Base-by-base conservation (phyloP, 768 basidiomycete species). In the Naganishia antarctica region DNA sequence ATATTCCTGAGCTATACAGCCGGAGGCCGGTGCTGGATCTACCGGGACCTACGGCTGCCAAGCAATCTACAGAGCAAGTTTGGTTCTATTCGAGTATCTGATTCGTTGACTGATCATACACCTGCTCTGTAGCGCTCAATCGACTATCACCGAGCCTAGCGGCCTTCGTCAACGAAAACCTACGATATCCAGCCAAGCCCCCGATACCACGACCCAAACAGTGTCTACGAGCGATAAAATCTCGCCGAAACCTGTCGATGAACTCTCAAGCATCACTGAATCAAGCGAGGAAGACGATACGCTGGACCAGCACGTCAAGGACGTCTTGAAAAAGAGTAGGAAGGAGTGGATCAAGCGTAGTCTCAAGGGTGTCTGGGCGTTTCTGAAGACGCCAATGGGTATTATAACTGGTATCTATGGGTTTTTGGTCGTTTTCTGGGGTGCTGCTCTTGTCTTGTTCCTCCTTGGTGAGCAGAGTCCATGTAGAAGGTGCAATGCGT, bases 351-450 rank as follows among this genome's bases (percentile, higher is more conserved):
- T 63, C 13, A 64, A 58, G 32, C 41, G 63, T 15, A 85, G 83
- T 0, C 73, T 87, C 70, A 80, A 81, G 69, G 90, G 90, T 3
- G 79, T 91, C 3, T 89, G 89, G 87, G 82, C 86, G 1, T 92
- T 90, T 72, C 75, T 91, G 64, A 89, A 88, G 78, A 92, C 90
- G 60, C 90, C 87, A 12, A 82, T 88, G 78, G 87, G 89, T 82
- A 76, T 86, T 40, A 78, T 87, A 34, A 83, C 84, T 2, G 87
- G 84, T 7, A 83, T 91, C 11, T 91, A 90, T 77, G 89, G 88
- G 0, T 87, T 90, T 73, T 74, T 85, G 44, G 84, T 87, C 41
- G 90, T 86, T 0, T 91, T 92, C 70, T 92, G 89, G 90, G 90
- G 90, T 16, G 84, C 88, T 23, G 90, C 86, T 3, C 85, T 92